These are phyloP conservation scores for Picea sitchensis DNA, from an alignment of 75 land plant genomes.

Conservation along the genomic window DNA sequence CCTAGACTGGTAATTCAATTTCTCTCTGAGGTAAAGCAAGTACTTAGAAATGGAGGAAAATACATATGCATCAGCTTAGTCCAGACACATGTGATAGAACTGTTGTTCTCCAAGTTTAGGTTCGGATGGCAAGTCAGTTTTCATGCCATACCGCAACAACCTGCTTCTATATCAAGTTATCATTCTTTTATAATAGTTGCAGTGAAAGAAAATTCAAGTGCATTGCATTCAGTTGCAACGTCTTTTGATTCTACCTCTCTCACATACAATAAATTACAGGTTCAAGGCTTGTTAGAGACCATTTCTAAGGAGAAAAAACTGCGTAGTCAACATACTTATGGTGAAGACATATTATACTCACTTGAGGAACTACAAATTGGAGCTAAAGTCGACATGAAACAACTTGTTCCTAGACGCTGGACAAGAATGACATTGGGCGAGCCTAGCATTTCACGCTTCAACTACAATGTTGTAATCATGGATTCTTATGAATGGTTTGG, in stretches of 20 bases:
- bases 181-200: conserved; percentile 68
- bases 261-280: conserved; percentile 36
- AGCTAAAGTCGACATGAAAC: conserved; percentile 40
- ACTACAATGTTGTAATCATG: conserved; percentile 72
- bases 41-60: conserved; percentile 61
- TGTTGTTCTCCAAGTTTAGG: conserved; percentile 71
- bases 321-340: conserved; percentile 30
- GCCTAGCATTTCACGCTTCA: conserved; percentile 28
- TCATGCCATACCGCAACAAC: conserved; percentile 41
- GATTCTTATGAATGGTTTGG: conserved; percentile 53
- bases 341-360: conserved; percentile 35
- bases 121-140: conserved; percentile 75
- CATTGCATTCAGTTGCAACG: conserved; percentile 25
- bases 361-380: conserved; percentile 60
- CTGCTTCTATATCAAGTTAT: conserved; percentile 30
- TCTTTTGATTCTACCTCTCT: conserved; percentile 28
- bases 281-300: conserved; percentile 37
- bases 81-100: conserved; percentile 80
- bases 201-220: conserved; percentile 35
- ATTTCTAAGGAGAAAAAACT: conserved; percentile 63
- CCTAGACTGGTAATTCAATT: conserved; percentile 51
- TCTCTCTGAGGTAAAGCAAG: conserved; percentile 89
- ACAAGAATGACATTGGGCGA: conserved; percentile 52
- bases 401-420: conserved; percentile 52
- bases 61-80: conserved; percentile 80